These are phyloP conservation scores for Cucumis hystrix DNA, from an alignment of 306 rosid species.

Conservation along the genomic window DNA sequence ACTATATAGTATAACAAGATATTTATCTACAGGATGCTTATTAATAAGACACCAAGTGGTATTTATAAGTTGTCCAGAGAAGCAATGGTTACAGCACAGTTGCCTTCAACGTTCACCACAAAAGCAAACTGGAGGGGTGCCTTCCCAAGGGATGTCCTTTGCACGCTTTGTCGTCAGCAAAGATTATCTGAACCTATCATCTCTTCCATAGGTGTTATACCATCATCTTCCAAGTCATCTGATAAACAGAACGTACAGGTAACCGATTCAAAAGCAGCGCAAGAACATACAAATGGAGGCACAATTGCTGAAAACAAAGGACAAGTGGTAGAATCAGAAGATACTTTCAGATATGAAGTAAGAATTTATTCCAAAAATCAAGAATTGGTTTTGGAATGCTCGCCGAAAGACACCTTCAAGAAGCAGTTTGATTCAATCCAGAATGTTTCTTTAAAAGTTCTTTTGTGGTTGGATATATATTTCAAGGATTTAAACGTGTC, in stretches of 20 bases:
- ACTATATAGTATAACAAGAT: conserved; percentile 16
- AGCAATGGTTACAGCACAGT: conserved; percentile 56
- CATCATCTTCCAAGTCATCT: conserved; percentile 28
- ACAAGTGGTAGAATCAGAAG: conserved; percentile 26
- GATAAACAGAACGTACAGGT: conserved; percentile 39
- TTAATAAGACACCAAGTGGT: conserved; percentile 76
- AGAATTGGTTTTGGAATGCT: conserved; percentile 52
- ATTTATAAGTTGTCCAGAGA: conserved; percentile 80
- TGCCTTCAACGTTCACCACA: conserved; percentile 57
- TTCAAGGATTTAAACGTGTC: conserved; percentile 33
- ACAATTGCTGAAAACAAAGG: conserved; percentile 21
- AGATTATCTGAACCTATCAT: conserved; percentile 62
- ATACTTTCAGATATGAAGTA: conserved; percentile 47
- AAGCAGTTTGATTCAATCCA: conserved; percentile 74
- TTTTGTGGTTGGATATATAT: conserved; percentile 55
- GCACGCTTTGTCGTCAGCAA: conserved; percentile 78
- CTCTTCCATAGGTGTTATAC: conserved; percentile 21
- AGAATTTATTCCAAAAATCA: conserved; percentile 43
- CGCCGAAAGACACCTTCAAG: conserved; percentile 43
- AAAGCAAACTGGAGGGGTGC: conserved; percentile 85
- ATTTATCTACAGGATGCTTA: conserved; percentile 57
- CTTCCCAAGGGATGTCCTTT: conserved; percentile 69
- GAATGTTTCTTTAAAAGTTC: conserved; percentile 59
- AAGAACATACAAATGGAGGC: conserved; percentile 21
- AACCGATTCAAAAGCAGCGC: conserved; percentile 20